Base-by-base conservation (phyloP, 305 asterid species). In the Ajuga reptans region DNA sequence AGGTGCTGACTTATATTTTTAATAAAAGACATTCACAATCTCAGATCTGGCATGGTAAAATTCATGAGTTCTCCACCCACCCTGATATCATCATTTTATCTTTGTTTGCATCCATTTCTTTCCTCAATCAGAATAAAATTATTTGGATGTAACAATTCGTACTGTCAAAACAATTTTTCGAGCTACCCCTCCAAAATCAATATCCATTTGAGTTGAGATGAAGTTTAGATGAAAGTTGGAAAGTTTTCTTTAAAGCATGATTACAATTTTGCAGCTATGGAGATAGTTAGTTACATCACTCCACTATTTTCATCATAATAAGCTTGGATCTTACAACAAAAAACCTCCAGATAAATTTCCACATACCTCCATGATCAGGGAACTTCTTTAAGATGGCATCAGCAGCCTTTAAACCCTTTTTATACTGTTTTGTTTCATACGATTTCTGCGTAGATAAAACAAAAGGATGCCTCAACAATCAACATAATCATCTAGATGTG, bases 301-400 rank as follows among this genome's bases (percentile, higher is more conserved):
- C n/a, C n/a, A n/a, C n/a, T n/a, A 64, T 21, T 16, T 43, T 61
- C 34, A 68, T 63, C 27, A 57, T 39, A 9, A 12, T 14, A 65
- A 60, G 42, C 45, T 9, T 3, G 64, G 45, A 2, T 14, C 27
- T 66, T 12, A 8, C 52, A 17, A 47, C 17, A 64, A 27, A 64
- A 27, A 8, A 61, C 15, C 36, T 24, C 46, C 59, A 39, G 51
- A 58, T 68, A 64, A 71, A 62, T 41, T 73, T 53, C 46, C 58
- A 58, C 87, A 77, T 83, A 94, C 99, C 99, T 94, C 99, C 99
- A 86, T 94, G 99, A 79, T 91, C 85, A 53, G 99, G 99, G 74
- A 89, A 94, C 87, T 94, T 94, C 86, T 91, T 94, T 69, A 94
- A 82, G 76, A 94, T 89, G 46, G 96, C 73, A 83, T 94, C 99